phyloP scores from a whole-genome alignment of 768 basidiomycete genomes.

The Suillus ampliporus region DNA sequence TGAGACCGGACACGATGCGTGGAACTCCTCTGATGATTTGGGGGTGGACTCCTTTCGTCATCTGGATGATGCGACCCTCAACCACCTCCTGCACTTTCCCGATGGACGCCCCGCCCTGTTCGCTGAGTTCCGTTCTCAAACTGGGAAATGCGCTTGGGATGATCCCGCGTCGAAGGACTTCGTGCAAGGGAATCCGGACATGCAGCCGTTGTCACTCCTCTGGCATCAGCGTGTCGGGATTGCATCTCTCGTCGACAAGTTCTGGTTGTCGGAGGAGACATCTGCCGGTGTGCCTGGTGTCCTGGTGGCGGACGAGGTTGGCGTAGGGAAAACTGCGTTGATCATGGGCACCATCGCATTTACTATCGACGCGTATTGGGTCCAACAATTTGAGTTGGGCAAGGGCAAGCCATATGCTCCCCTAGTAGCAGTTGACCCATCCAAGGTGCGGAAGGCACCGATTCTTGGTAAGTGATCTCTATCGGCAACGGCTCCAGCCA shows the following conservation, averaged over 20 bases:
- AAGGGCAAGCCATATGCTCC: too few species aligned
- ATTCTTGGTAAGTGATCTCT: neutral
- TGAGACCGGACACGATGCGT: neutral
- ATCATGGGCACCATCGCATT: constrained; percentile 14
- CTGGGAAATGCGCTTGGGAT: constrained; percentile 2
- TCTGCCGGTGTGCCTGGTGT: constrained; percentile 14
- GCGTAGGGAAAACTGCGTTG: constrained; percentile 21
- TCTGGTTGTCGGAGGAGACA: constrained; percentile 9
- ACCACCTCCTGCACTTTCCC: neutral
- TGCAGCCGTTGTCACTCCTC: constrained; percentile 15
- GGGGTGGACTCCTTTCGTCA: neutral
- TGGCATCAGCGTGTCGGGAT: constrained; percentile 31
- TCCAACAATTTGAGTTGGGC: too few species aligned
- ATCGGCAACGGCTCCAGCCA: too few species aligned
- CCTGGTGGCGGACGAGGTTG: constrained; percentile 27
- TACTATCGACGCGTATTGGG: constrained; percentile 3
- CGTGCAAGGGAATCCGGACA: neutral
- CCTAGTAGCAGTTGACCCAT: too few species aligned
- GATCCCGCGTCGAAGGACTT: neutral
- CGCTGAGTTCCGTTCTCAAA: neutral
- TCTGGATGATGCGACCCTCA: neutral
- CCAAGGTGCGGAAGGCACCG: neutral
- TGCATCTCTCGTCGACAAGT: constrained; percentile 15
- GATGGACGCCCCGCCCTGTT: neutral
- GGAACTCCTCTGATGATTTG: neutral